phyloP scores from a whole-genome alignment of 495 filamentous ascomycete species.

The Neurospora sp. region DNA sequence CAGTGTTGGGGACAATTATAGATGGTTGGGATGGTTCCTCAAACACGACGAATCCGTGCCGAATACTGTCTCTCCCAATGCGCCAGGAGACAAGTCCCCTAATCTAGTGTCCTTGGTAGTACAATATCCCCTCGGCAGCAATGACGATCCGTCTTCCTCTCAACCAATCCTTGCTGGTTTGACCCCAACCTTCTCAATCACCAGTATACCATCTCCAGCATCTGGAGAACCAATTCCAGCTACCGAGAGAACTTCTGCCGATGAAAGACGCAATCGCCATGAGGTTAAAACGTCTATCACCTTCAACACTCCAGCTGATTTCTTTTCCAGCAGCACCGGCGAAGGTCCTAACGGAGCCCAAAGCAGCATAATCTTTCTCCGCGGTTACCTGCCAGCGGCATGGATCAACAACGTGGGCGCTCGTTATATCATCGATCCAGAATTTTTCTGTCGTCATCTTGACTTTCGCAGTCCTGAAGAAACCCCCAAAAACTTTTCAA shows the following conservation, averaged over 20 bases:
- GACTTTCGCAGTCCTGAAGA: background rate
- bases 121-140: background rate
- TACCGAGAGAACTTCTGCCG: background rate
- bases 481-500: background rate
- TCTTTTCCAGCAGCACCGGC: background rate
- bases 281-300: background rate
- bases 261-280: background rate
- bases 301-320: background rate
- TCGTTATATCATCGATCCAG: conserved; percentile 1
- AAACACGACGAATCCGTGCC: background rate
- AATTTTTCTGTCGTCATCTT: conserved; percentile 1
- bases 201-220: background rate
- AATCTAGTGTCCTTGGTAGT: background rate
- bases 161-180: background rate
- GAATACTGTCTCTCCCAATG: background rate
- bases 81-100: background rate
- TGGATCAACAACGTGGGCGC: background rate
- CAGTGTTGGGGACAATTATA: background rate
- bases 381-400: background rate
- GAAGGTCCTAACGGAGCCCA: background rate
- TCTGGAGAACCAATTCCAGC: background rate
- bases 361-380: background rate
- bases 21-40: background rate
- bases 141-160: background rate
- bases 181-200: background rate